Evolutionary conservation across 768 basidiomycete genomes (phyloP).

Genomic region (Tylopilus cervinicoccineus): DNA sequence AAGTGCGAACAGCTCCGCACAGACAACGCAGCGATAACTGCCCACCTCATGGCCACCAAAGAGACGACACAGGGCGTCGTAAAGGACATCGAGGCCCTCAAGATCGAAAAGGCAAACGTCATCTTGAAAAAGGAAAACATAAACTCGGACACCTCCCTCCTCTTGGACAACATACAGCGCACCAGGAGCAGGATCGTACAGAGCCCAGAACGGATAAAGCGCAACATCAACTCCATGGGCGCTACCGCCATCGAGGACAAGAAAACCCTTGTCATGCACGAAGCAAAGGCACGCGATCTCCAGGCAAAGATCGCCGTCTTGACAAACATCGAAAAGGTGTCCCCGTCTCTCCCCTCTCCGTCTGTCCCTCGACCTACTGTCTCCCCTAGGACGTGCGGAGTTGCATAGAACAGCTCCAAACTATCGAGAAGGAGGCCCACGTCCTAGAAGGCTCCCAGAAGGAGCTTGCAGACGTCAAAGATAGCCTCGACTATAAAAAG

Average conservation of each 20-base stretch:
- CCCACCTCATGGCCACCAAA: constrained; percentile 67
- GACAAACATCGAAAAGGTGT: constrained; percentile 70
- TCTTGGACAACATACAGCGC: constrained; percentile 58
- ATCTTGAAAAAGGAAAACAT: constrained; percentile 68
- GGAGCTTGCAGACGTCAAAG: constrained; percentile 63
- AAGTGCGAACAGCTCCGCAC: constrained; percentile 53
- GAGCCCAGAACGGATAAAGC: constrained; percentile 86
- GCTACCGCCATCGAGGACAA: constrained; percentile 67
- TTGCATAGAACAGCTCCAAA: constrained; percentile 73
- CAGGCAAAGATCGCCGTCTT: constrained; percentile 70
- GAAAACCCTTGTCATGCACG: constrained; percentile 55
- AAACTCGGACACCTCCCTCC: constrained; percentile 53
- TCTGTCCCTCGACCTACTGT: not conserved
- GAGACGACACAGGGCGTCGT: constrained; percentile 55
- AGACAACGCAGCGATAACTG: constrained; percentile 60
- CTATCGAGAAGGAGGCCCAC: constrained; percentile 62
- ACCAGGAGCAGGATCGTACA: constrained; percentile 79
- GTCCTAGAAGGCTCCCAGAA: constrained; percentile 64
- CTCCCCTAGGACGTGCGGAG: constrained; percentile 58
- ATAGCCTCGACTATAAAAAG: constrained; percentile 65
- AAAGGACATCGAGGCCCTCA: constrained; percentile 67
- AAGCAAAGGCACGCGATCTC: constrained; percentile 74
- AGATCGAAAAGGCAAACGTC: constrained; percentile 62
- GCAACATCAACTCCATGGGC: constrained; percentile 76
- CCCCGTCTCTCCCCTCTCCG: not conserved